These are phyloP conservation scores for Papiliotrema terrestris DNA, from an alignment of 1,284 basidiomycete genomes.

Conservation along the genomic window DNA sequence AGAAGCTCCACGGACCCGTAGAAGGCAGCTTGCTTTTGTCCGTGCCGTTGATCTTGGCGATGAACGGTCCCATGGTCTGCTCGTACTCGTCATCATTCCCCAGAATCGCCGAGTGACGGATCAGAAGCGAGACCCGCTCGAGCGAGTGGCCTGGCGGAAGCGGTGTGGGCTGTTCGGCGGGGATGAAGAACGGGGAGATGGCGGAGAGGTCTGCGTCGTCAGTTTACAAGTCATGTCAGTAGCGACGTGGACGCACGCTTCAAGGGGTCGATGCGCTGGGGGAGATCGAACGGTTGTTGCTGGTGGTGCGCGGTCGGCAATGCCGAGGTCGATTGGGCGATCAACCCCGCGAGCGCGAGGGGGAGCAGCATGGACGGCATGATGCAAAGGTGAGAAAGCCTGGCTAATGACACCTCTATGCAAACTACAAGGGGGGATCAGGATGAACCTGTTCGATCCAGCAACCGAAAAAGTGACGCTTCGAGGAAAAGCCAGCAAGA, in stretches of 20 bases:
- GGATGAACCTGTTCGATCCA: no score
- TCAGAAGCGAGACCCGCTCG: conserved; percentile 35
- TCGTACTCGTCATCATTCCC: conserved; percentile 52
- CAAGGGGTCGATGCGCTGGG: conserved; percentile 25
- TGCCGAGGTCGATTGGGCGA: neutral
- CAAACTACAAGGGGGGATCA: no score
- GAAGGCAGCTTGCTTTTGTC: conserved; percentile 21
- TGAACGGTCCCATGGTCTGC: conserved; percentile 49
- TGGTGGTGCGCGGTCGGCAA: neutral
- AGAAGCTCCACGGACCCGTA: conserved; percentile 41
- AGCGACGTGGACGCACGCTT: conserved; percentile 18
- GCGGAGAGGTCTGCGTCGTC: conserved; percentile 38
- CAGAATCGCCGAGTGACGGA: conserved; percentile 48
- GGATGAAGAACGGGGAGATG: conserved; percentile 45
- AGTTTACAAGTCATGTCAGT: conserved; percentile 1
- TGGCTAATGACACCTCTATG: no score
- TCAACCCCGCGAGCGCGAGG: neutral
- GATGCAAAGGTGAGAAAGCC: neutral
- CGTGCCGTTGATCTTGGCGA: conserved; percentile 40
- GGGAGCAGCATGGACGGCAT: neutral
- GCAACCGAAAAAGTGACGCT: no score
- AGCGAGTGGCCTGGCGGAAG: conserved; percentile 33
- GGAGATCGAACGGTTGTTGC: conserved; percentile 4
- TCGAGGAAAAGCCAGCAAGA: no score
- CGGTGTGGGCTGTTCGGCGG: conserved; percentile 31